Percentiles rank a stretch among this genome's conserved stretches.
Conservation (phyloP, 306 rosid genomes). For the Cucumis cinereus region DNA sequence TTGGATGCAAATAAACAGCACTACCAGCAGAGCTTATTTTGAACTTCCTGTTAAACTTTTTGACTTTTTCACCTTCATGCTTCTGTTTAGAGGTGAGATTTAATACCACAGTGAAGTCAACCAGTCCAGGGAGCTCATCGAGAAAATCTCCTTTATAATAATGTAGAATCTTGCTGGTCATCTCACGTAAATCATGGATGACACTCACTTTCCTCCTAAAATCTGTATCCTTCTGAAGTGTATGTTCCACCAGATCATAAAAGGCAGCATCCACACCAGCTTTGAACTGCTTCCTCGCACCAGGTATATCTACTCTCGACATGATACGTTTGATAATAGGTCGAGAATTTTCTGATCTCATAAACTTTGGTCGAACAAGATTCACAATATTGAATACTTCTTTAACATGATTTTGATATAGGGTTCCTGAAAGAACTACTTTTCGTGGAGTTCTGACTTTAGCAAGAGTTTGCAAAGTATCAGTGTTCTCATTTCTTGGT, state of each 20-base stretch:
- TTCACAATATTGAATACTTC: constrained; percentile 82
- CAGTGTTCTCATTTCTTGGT: constrained; percentile 82
- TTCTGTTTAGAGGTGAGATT: constrained; percentile 53
- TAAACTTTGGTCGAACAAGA: constrained; percentile 77
- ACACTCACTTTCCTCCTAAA: constrained; percentile 66
- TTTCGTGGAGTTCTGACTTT: constrained; percentile 71
- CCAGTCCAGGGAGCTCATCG: constrained; percentile 92
- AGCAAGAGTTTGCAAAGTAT: constrained; percentile 64
- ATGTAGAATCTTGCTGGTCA: constrained; percentile 77
- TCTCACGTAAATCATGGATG: constrained; percentile 84
- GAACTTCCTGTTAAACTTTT: constrained; percentile 38
- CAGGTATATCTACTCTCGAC: constrained; percentile 50
- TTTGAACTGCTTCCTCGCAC: constrained; percentile 33
- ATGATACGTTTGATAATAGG: constrained; percentile 62
- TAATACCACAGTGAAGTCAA: constrained; percentile 63
- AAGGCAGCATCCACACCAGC: constrained; percentile 28
- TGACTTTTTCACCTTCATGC: constrained; percentile 36
- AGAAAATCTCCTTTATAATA: constrained; percentile 92
- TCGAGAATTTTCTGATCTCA: constrained; percentile 43
- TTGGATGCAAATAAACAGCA: constrained; percentile 76
- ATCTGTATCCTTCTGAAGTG: constrained; percentile 72
- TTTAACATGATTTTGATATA: constrained; percentile 79
- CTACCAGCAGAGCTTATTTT: constrained; percentile 63
- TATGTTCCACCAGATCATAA: constrained; percentile 58
- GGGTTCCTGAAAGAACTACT: constrained; percentile 87